Evolutionary conservation across 768 basidiomycete species (phyloP).

Genomic region (Paxillus involutus): DNA sequence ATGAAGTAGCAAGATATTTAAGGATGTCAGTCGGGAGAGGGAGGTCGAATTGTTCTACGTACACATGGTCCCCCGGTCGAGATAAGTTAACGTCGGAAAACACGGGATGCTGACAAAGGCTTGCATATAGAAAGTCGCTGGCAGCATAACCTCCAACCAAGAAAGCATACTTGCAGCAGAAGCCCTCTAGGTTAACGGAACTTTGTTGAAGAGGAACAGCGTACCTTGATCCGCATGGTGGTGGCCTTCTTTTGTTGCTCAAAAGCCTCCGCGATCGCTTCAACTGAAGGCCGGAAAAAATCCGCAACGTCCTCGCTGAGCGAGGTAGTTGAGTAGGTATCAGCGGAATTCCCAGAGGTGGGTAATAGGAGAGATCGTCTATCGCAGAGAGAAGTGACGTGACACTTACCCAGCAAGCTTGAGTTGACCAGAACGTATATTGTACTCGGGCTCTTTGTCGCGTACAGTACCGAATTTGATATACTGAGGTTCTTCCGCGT

Average conservation of each 20-base stretch:
- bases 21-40: background rate
- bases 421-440: conserved; percentile 34
- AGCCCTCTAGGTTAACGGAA: conserved; percentile 1
- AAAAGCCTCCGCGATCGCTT: conserved; percentile 31
- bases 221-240: conserved; percentile 27
- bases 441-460: conserved; percentile 29
- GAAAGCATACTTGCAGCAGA: conserved; percentile 27
- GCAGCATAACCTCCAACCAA: conserved; percentile 55
- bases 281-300: conserved; percentile 43
- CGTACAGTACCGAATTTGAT: conserved; percentile 38
- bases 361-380: no score
- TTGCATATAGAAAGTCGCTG: conserved; percentile 42
- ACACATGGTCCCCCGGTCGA: conserved; percentile 50
- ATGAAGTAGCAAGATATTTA: background rate
- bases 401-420: conserved; percentile 31
- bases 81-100: conserved; percentile 38
- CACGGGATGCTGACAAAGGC: conserved; percentile 37
- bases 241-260: conserved; percentile 23
- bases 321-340: background rate
- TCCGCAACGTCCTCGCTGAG: conserved; percentile 32
- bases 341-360: background rate
- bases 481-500: conserved; percentile 31
- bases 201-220: background rate
- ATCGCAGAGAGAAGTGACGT: background rate
- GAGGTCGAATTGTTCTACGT: conserved; percentile 4